Evolutionary conservation across 1,139 yeast genomes (phyloP).

Genomic region (Trichomonascaceae sp.): DNA sequence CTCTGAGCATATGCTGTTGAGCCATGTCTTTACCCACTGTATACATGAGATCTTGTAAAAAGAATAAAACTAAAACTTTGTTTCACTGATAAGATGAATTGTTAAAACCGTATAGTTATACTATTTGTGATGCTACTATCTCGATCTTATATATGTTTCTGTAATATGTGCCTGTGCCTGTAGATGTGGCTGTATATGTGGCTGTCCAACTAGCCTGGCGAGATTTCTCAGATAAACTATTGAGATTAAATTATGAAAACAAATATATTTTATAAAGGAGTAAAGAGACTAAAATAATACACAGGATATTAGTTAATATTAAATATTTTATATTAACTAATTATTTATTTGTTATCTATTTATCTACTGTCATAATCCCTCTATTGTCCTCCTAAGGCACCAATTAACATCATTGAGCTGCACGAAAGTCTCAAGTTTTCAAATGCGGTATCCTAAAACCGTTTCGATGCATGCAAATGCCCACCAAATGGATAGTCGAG

Average conservation of each 20-base stretch:
- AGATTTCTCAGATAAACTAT: not conserved
- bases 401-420: not conserved
- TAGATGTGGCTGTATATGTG: no score
- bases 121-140: no score
- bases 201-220: no score
- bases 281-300: no score
- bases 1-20: slow-evolving; percentile 15
- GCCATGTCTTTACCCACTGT: slow-evolving; percentile 13
- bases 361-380: not conserved
- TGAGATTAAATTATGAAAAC: no score
- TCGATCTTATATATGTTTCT: no score
- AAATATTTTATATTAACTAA: no score
- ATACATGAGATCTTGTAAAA: not conserved
- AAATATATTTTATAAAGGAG: no score
- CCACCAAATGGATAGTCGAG: not conserved
- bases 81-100: not conserved
- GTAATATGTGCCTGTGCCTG: no score
- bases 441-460: not conserved
- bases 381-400: not conserved
- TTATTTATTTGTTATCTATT: not conserved
- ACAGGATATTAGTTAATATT: not conserved
- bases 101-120: no score
- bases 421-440: not conserved
- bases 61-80: not conserved
- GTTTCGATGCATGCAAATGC: not conserved